phyloP scores from a whole-genome alignment of 2,329 filamentous ascomycete species.

The Arthrobotrys pseudoclavata region DNA sequence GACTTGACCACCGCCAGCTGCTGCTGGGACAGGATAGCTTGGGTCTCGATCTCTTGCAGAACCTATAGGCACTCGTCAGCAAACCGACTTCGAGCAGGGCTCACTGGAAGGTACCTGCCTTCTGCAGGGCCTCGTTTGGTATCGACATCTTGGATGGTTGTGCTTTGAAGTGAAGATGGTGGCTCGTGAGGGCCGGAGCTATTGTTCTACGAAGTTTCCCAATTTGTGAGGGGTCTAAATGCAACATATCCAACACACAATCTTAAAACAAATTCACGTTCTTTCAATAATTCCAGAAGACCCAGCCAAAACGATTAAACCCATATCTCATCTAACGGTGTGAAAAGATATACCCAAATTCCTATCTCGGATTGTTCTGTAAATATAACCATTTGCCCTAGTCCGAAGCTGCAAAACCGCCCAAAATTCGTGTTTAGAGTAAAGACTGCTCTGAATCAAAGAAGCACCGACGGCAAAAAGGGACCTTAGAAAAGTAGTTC shows the following conservation, averaged over 20 bases:
- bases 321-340: too few relatives aligned
- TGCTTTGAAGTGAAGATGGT: constrained; percentile 14
- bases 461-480: too few relatives aligned
- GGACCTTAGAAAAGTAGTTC: too few relatives aligned
- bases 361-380: too few relatives aligned
- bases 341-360: too few relatives aligned
- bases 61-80: constrained; percentile 52
- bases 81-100: not conserved
- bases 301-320: too few relatives aligned
- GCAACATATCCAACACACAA: constrained; percentile 43
- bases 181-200: constrained; percentile 32
- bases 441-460: too few relatives aligned
- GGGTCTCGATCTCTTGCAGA: constrained; percentile 90
- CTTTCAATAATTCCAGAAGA: too few relatives aligned
- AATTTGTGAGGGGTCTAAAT: constrained; percentile 30
- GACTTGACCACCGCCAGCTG: constrained; percentile 88
- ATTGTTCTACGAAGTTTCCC: constrained; percentile 4
- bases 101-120: constrained; percentile 72
- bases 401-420: too few relatives aligned
- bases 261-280: too few relatives aligned
- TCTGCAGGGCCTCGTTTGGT: constrained; percentile 91
- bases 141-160: constrained; percentile 79
- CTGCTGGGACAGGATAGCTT: constrained; percentile 88
- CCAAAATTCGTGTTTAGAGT: too few relatives aligned
- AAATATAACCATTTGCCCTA: too few relatives aligned